A percentile compares a stretch with the other conserved stretches of the same genome.
phyloP scores from a whole-genome alignment of 352 stramenopile genomes.

The Globisporangium yorkense region DNA sequence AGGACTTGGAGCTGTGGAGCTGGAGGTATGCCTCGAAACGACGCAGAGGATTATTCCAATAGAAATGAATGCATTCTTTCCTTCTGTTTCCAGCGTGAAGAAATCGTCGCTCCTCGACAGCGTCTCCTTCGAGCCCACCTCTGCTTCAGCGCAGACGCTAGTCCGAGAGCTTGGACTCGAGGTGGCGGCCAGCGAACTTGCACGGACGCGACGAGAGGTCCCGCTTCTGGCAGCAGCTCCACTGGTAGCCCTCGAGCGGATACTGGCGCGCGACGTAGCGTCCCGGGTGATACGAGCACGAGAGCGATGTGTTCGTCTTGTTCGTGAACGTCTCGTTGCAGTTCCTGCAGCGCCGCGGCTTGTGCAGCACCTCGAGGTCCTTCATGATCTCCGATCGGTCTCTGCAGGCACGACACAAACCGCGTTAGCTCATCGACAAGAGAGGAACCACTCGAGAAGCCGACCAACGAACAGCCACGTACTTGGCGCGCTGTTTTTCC shows the following conservation, averaged over 20 bases:
- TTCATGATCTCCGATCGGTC: conserved; percentile 64
- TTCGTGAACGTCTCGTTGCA: conserved; percentile 80
- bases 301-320: conserved; percentile 79
- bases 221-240: conserved; percentile 80
- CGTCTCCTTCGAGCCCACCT: too few species aligned
- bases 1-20: background rate
- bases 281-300: conserved; percentile 72
- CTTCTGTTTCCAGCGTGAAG: too few species aligned
- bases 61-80: too few species aligned
- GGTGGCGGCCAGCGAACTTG: conserved; percentile 75
- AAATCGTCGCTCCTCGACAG: too few species aligned
- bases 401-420: conserved; percentile 11
- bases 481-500: conserved; percentile 60
- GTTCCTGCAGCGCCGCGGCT: conserved; percentile 68
- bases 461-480: background rate
- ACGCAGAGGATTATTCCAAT: background rate
- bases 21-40: background rate
- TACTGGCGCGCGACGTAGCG: conserved; percentile 74
- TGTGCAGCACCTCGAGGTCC: conserved; percentile 69
- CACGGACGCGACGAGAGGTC: conserved; percentile 69
- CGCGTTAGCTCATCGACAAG: background rate
- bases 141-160: conserved; percentile 8
- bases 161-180: conserved; percentile 59
- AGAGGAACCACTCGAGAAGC: background rate
- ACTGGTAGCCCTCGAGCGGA: conserved; percentile 76